These are phyloP conservation scores for Iodosphaeria phyllophila DNA, from an alignment of 2,329 filamentous ascomycete species.

Conservation along the genomic window DNA sequence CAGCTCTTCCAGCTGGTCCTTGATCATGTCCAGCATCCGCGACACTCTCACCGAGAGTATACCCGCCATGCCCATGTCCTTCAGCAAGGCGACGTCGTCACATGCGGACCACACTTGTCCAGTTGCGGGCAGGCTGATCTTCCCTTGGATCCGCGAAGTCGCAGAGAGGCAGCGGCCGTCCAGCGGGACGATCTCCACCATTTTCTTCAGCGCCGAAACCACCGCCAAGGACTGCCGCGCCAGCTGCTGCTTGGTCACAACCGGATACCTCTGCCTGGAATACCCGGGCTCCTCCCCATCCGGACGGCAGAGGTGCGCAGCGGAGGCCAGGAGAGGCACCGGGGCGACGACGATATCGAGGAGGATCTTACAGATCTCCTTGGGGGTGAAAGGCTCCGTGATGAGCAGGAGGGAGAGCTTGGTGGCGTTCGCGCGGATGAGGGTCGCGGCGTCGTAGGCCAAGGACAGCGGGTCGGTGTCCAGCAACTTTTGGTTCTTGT, in stretches of 20 bases:
- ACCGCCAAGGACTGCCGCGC: conserved; percentile 37
- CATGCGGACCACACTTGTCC: conserved; percentile 73
- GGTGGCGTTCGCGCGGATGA: conserved; percentile 68
- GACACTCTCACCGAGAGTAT: conserved; percentile 54
- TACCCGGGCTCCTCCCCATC: too few relatives aligned
- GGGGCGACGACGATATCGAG: conserved; percentile 52
- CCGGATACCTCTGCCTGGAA: conserved; percentile 49
- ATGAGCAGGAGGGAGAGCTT: conserved; percentile 77
- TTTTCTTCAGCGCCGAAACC: conserved; percentile 39
- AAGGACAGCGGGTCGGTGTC: conserved; percentile 46
- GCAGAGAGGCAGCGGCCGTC: conserved; percentile 34
- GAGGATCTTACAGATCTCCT: conserved; percentile 53
- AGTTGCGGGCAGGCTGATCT: conserved; percentile 43
- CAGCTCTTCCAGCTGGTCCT: conserved; percentile 71
- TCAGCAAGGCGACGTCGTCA: conserved; percentile 48
- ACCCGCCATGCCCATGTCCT: conserved; percentile 47
- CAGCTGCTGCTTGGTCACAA: conserved; percentile 43
- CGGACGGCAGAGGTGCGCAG: conserved; percentile 45
- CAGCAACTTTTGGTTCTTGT: too few relatives aligned
- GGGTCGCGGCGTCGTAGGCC: conserved; percentile 49
- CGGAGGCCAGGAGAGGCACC: conserved; percentile 57
- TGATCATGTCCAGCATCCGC: conserved; percentile 54
- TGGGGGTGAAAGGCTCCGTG: conserved; percentile 70
- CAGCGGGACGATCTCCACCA: conserved; percentile 40
- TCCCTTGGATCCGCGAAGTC: conserved; percentile 23